Conservation (phyloP, 192 early-diverging fungal genomes). For the Umbelopsis isabellina region DNA sequence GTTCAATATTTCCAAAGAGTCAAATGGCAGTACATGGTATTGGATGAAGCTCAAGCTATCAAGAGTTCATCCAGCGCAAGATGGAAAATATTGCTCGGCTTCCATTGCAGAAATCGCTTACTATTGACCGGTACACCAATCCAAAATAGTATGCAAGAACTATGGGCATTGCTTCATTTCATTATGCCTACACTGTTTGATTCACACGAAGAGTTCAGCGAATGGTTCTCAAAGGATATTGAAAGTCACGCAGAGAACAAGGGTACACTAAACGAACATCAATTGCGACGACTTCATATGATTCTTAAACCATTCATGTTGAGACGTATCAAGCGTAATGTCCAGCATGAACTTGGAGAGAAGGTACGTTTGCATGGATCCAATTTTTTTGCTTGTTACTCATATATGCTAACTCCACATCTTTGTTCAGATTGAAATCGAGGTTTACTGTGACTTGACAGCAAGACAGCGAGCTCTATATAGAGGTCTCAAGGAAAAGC, state of each 20-base stretch:
- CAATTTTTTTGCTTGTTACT: not conserved
- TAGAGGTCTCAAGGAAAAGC: constrained; percentile 74
- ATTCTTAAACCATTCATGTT: constrained; percentile 97
- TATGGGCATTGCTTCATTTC: constrained; percentile 93
- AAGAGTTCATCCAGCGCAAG: constrained; percentile 87
- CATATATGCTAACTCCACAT: not conserved
- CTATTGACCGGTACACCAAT: constrained; percentile 92
- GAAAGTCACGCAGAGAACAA: constrained; percentile 89
- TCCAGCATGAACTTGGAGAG: constrained; percentile 88
- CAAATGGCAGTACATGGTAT: constrained; percentile 95
- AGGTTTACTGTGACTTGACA: constrained; percentile 79
- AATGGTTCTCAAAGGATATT: constrained; percentile 94
- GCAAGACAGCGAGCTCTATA: constrained; percentile 75
- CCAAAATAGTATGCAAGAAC: constrained; percentile 93
- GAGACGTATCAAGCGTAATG: constrained; percentile 86
- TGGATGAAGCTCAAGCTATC: constrained; percentile 95
- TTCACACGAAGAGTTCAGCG: constrained; percentile 91
- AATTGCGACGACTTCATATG: constrained; percentile 84
- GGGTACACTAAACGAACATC: constrained; percentile 79
- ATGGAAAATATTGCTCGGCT: constrained; percentile 84
- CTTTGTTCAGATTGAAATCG: constrained; percentile 67
- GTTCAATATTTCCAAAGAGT: constrained; percentile 79
- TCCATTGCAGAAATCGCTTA: constrained; percentile 85
- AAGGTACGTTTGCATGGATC: constrained; percentile 51
- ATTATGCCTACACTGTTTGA: constrained; percentile 96